Evolutionary conservation across 345 rosid genomes (phyloP).

Genomic region (Psidium guajava): DNA sequence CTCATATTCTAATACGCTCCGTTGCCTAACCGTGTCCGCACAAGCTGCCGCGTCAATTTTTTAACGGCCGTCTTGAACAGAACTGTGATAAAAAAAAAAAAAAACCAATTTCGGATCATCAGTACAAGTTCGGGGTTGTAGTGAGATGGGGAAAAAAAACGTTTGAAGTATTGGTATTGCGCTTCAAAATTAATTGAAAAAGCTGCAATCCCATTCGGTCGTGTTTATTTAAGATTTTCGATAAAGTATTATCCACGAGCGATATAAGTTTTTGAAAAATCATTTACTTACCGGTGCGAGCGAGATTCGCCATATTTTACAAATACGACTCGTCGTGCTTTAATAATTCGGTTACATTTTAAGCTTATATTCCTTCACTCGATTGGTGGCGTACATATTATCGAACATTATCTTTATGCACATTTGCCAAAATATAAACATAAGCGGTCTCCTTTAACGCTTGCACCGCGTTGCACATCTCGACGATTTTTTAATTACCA

Average conservation of each 20-base stretch:
- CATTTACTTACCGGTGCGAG: not conserved
- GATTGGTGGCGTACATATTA: not conserved
- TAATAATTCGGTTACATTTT: not conserved
- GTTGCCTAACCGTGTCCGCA: not conserved
- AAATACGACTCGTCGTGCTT: not conserved
- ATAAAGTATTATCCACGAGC: not conserved
- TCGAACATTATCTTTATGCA: not conserved
- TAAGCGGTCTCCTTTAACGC: not conserved
- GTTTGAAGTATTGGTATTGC: not conserved
- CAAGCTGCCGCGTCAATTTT: not conserved
- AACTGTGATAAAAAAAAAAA: no score
- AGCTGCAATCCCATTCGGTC: not conserved
- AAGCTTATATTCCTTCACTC: not conserved
- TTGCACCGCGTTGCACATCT: no score
- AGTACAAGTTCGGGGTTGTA: no score
- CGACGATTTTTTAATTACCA: no score
- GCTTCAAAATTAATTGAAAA: not conserved
- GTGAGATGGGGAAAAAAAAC: no score
- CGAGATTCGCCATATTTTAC: rapidly evolving
- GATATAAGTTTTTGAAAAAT: no score
- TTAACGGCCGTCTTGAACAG: no score
- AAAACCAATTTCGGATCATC: no score
- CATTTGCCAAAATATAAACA: not conserved
- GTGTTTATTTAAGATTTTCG: not conserved
- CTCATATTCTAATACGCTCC: not conserved